These are phyloP conservation scores for Pyrenopolyporus hunteri DNA, from an alignment of 495 filamentous ascomycete species.

Conservation along the genomic window DNA sequence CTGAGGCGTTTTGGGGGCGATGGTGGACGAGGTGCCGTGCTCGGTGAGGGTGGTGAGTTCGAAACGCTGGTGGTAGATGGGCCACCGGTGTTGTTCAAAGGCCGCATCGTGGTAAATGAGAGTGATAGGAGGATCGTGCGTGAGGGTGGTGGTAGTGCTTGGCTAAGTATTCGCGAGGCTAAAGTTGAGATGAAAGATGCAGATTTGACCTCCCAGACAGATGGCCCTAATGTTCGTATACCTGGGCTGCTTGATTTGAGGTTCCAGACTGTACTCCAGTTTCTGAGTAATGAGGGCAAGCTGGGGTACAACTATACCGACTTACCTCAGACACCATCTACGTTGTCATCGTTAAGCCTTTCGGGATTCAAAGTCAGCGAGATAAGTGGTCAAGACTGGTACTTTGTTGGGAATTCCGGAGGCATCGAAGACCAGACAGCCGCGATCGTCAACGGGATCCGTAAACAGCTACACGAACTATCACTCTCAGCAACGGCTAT, in stretches of 20 bases:
- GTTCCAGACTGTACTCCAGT: slow-evolving; percentile 45
- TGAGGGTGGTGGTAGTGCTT: slow-evolving; percentile 75
- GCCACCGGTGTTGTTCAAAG: slow-evolving; percentile 71
- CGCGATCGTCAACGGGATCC: slow-evolving; percentile 45
- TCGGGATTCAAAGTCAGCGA: background rate
- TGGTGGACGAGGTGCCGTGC: slow-evolving; percentile 63
- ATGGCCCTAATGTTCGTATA: slow-evolving; percentile 46
- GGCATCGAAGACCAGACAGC: slow-evolving; percentile 46
- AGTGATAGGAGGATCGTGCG: slow-evolving; percentile 57
- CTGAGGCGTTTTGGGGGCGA: slow-evolving; percentile 71
- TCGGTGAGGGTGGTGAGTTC: slow-evolving; percentile 96
- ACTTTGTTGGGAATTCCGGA: slow-evolving; percentile 24
- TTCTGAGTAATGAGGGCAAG: background rate
- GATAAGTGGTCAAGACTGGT: slow-evolving; percentile 32
- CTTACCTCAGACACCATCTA: background rate
- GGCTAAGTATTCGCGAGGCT: slow-evolving; percentile 64
- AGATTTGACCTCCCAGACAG: background rate
- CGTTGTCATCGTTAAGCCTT: background rate
- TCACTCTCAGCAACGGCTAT: slow-evolving; percentile 60
- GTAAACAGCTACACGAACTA: slow-evolving; percentile 34
- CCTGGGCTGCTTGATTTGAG: slow-evolving; percentile 54
- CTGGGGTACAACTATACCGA: slow-evolving; percentile 2
- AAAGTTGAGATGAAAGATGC: slow-evolving; percentile 58
- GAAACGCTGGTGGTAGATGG: slow-evolving; percentile 90
- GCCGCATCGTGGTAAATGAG: slow-evolving; percentile 67